Base-by-base conservation (phyloP, 257 asterid genomes). In the Gentiana straminea region DNA sequence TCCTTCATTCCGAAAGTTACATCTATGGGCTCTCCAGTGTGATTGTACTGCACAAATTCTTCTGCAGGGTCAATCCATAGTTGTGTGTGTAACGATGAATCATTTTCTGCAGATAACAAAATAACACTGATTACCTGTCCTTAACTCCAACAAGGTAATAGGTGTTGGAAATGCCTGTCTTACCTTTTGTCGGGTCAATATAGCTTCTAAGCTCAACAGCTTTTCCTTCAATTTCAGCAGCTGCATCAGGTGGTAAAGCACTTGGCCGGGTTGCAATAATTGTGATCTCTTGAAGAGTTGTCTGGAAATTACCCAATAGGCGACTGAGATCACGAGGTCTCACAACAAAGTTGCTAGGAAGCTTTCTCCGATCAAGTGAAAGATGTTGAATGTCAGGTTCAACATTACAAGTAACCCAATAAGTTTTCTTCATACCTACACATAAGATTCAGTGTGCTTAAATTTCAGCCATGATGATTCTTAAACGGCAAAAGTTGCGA, bases 191-290 rank as follows among this genome's bases (percentile, higher is more conserved):
- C 64, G 95, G 96, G 75, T 91, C 98, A 54, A 84, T 75, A 61
- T 91, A 91, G 73, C 98, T 91, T 81, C 95, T 84, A 60, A 91
- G 79, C 73, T 91, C 98, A 76, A 91, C 89, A 75, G 94, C 94
- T 78, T 91, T 91, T 47, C 96, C 90, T 53, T 89, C 95, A 77
- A 91, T 73, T 69, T 91, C 94, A 72, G 74, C 80, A 52, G 74
- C 79, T 65, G 76, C 74, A 73, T 84, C 92, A 52, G 75, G 75
- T 56, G 94, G 86, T 68, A 75, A 53, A 59, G 71, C 74, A 66
- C 81, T 59, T 38, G 77, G 87, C 58, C 82, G 84, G 55, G 96
- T 84, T 71, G 95, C 94, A 66, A 91, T 84, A 61, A 91, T 58
- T 12, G 98, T 86, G 52, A 91, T 91, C 84, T 91, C 96, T 71